Percentiles rank a stretch among this genome's conserved stretches.
Conservation (phyloP, 2,329 filamentous ascomycete species). For the Stromatinia cepivora region DNA sequence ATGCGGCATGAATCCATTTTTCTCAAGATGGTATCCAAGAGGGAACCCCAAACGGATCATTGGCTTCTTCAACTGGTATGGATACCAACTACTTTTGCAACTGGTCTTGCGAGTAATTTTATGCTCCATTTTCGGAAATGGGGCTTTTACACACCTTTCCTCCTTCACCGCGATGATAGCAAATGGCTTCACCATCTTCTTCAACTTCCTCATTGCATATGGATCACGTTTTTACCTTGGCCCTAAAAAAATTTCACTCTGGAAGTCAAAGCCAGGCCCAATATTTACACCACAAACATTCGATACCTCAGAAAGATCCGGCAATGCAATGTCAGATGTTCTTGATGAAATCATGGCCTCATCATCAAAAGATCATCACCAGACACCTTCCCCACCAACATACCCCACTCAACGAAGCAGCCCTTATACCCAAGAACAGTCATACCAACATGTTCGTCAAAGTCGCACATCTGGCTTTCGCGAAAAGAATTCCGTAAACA, state of each 20-base stretch:
- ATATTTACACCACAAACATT: slow-evolving; percentile 32
- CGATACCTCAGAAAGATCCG: slow-evolving; percentile 37
- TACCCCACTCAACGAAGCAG: not conserved
- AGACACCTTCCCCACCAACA: slow-evolving; percentile 14
- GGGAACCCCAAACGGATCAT: slow-evolving; percentile 55
- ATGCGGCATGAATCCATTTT: slow-evolving; percentile 69
- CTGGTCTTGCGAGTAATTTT: slow-evolving; percentile 57
- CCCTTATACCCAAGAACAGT: not conserved
- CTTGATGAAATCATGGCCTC: slow-evolving; percentile 25
- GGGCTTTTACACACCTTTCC: slow-evolving; percentile 28
- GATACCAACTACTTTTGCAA: slow-evolving; percentile 58
- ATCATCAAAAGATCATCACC: not conserved
- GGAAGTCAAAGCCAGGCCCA: slow-evolving; percentile 41
- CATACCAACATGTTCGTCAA: not conserved
- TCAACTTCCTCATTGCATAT: slow-evolving; percentile 41
- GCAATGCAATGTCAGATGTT: slow-evolving; percentile 48
- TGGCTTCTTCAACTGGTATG: slow-evolving; percentile 65
- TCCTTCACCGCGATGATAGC: slow-evolving; percentile 38
- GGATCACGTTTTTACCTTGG: slow-evolving; percentile 30
- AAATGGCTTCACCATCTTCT: slow-evolving; percentile 55
- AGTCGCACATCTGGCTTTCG: not conserved
- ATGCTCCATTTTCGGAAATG: slow-evolving; percentile 34
- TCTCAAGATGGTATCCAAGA: slow-evolving; percentile 49
- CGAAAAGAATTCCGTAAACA: not conserved
- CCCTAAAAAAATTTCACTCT: slow-evolving; percentile 51